Evolutionary conservation across 257 asterid genomes (phyloP).

Genomic region (Scutellaria baicalensis): DNA sequence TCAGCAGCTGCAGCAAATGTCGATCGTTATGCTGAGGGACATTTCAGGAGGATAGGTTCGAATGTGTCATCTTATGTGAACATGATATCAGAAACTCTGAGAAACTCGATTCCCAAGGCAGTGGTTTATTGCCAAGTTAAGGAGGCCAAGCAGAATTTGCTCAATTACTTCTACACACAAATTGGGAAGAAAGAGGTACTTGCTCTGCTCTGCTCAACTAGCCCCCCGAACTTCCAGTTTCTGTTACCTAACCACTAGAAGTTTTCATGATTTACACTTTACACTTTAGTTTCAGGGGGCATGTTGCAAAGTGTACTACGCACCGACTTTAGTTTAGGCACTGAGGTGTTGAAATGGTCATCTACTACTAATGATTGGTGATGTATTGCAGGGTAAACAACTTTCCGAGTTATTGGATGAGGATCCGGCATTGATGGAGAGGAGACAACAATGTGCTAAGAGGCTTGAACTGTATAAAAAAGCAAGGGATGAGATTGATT

Average conservation of each 20-base stretch:
- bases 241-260: too few species aligned
- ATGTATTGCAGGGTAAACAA: conserved; percentile 68
- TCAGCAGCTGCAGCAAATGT: conserved; percentile 44
- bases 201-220: background rate
- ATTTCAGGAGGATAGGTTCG: conserved; percentile 88
- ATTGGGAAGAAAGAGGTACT: conserved; percentile 92
- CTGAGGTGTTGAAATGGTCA: background rate
- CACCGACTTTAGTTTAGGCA: too few species aligned
- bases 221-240: too few species aligned
- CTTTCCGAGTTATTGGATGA: conserved; percentile 70
- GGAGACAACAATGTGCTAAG: conserved; percentile 69
- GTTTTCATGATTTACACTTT: too few species aligned
- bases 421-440: conserved; percentile 95
- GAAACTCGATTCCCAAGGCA: conserved; percentile 81
- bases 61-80: conserved; percentile 75
- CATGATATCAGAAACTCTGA: conserved; percentile 74
- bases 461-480: conserved; percentile 89
- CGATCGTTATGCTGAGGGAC: conserved; percentile 77
- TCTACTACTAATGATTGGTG: background rate
- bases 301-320: too few species aligned
- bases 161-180: conserved; percentile 71
- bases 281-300: too few species aligned
- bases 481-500: conserved; percentile 91
- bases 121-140: conserved; percentile 94
- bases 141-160: conserved; percentile 82